Conservation (phyloP, 2,329 filamentous ascomycete genomes). For the Aspergillus latus region DNA sequence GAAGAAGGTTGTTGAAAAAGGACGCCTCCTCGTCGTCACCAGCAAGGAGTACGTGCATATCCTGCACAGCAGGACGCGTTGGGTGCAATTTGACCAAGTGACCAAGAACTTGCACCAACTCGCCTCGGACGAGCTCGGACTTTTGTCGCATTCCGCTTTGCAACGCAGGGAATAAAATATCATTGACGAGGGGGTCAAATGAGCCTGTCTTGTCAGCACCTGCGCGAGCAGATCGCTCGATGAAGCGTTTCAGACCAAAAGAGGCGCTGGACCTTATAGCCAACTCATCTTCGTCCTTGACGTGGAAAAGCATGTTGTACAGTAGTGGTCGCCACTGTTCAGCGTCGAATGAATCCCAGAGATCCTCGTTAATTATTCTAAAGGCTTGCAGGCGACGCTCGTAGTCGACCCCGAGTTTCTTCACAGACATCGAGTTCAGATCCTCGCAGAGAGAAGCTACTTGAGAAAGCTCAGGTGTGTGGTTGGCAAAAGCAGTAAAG, state of each 20-base stretch:
- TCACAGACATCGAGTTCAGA: constrained; percentile 74
- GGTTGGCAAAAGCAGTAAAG: constrained; percentile 66
- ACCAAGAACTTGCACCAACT: constrained; percentile 77
- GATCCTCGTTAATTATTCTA: constrained; percentile 64
- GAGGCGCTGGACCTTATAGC: constrained; percentile 82
- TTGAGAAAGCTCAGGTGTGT: constrained; percentile 60
- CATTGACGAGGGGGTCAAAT: constrained; percentile 60
- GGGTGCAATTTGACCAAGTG: constrained; percentile 72
- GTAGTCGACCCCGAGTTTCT: constrained; percentile 81
- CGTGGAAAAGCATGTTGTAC: constrained; percentile 85
- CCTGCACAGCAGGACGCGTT: constrained; percentile 67
- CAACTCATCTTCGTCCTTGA: constrained; percentile 83
- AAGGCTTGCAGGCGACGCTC: constrained; percentile 78
- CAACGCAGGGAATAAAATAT: constrained; percentile 71
- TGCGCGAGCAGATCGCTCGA: constrained; percentile 59
- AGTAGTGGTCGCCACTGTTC: constrained; percentile 84
- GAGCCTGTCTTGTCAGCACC: constrained; percentile 43
- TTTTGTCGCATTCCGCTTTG: constrained; percentile 72
- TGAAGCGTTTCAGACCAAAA: constrained; percentile 74
- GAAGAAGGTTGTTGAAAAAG: constrained; percentile 91
- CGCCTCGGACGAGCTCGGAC: constrained; percentile 80
- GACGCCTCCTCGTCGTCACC: constrained; percentile 74
- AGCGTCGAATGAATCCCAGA: constrained; percentile 60
- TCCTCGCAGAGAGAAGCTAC: constrained; percentile 71
- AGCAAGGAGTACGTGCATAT: constrained; percentile 70